Base-by-base conservation (phyloP, 2,329 filamentous ascomycete species). In the Penicillium sp. region DNA sequence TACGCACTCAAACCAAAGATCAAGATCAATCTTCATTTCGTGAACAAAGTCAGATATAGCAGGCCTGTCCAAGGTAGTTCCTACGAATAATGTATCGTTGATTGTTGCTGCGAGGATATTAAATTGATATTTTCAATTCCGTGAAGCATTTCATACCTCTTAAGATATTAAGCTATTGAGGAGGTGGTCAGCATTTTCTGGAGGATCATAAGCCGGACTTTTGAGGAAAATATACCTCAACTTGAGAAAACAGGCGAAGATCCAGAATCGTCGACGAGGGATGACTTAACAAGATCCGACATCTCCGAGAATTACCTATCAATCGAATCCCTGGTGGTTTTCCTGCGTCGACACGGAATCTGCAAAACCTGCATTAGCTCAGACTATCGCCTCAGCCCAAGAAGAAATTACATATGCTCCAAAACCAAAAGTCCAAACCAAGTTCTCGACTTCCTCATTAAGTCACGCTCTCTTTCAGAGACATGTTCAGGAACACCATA, bases 401-500 rank as follows among this genome's bases (percentile, higher is more conserved):
- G 31, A 14, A n/a, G 5, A 42, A 54, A 36, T 35, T 47, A 72
- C 58, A 79, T 81, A 53, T 81, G 74, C 22, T 81, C 78, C 10
- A 82, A 63, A 18, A 81, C 76, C 51, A 80, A 73, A 4, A 81
- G 69, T 3, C 76, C 77, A 61, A 81, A 76, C 79, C 79, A 82
- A 0, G 79, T 74, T 35, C 80, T 69, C 0, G 74, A 66, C 43
- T 71, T 72, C 20, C 73, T 67, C 67, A 78, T 74, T 48, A 79
- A 57, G 10, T 62, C 56, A 18, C 50, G 53, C 33, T 62, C 60
- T n/a, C 44, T 40, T 25, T 59, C 56, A 27, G 56, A 43, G 22
- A 55, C 52, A 35, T 53, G 39, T 13, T 48, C 45, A 1, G 63
- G 22, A 6, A 58, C 52, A 6, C 56, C 50, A 27, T 60, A 48